Percentiles rank a stretch among this genome's conserved stretches.
phyloP scores from a whole-genome alignment of 2,329 filamentous ascomycete species.

The Tolypocladium sp. region DNA sequence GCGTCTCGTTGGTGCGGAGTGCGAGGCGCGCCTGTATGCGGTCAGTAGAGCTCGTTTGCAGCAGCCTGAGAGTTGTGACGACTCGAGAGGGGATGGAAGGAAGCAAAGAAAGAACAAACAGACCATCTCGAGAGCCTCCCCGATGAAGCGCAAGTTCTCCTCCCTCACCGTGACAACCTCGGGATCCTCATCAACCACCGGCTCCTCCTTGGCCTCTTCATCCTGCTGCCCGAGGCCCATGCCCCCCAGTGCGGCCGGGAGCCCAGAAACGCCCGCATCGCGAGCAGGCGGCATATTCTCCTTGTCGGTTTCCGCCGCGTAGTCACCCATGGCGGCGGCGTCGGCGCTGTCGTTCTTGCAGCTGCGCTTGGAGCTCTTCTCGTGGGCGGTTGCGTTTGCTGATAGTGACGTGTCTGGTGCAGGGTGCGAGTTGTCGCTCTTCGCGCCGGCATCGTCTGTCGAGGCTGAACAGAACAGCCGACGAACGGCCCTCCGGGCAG shows the following conservation, averaged over 20 bases:
- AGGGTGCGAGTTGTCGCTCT: background rate
- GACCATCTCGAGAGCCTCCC: constrained; percentile 81
- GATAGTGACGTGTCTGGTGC: background rate
- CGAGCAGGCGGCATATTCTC: background rate
- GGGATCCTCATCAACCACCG: constrained; percentile 12
- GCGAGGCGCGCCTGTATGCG: constrained; percentile 67
- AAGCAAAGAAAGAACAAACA: constrained; percentile 12
- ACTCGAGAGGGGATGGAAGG: too few species aligned
- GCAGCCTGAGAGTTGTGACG: background rate
- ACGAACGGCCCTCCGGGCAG: background rate
- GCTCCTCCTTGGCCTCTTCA: background rate
- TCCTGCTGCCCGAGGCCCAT: background rate
- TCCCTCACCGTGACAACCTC: constrained; percentile 20
- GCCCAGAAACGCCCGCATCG: background rate
- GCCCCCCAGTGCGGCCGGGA: background rate
- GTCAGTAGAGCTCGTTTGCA: background rate
- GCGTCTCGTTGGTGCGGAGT: constrained; percentile 79
- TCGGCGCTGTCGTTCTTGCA: background rate
- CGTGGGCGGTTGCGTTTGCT: background rate
- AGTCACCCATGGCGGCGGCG: background rate
- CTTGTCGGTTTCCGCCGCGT: background rate
- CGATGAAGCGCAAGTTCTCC: constrained; percentile 55
- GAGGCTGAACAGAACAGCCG: background rate
- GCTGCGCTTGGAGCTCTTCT: background rate
- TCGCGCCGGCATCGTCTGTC: background rate